A percentile compares a stretch with the other conserved stretches of the same genome.
phyloP scores from a whole-genome alignment of 2,329 filamentous ascomycete genomes.

The Moelleriella libera region DNA sequence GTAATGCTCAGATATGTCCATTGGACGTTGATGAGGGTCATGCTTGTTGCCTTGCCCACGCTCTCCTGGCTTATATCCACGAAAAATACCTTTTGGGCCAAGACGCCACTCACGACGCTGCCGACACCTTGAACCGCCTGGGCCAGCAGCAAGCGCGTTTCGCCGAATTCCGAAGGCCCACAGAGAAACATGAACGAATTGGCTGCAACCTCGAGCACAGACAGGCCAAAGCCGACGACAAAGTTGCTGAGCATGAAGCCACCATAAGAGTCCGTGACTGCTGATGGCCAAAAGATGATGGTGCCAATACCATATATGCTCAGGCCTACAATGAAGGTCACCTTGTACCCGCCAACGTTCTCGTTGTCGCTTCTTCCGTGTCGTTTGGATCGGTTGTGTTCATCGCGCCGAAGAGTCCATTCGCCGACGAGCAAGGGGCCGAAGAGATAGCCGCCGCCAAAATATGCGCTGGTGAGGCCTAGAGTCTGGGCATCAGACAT shows the following conservation, averaged over 20 bases:
- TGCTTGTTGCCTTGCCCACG: conserved; percentile 10
- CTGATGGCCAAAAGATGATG: conserved; percentile 78
- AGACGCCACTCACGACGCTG: conserved; percentile 55
- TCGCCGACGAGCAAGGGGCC: conserved; percentile 57
- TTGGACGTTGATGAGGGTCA: conserved; percentile 58
- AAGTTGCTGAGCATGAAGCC: conserved; percentile 65
- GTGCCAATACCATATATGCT: conserved; percentile 62
- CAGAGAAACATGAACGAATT: conserved; percentile 63
- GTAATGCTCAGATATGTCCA: conserved; percentile 80
- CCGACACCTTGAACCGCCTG: conserved; percentile 68
- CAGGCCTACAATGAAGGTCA: conserved; percentile 65
- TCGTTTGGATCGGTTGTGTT: conserved; percentile 35
- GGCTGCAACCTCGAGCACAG: conserved; percentile 65
- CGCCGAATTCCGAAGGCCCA: conserved; percentile 57
- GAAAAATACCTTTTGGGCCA: conserved; percentile 66
- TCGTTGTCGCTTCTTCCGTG: conserved; percentile 22
- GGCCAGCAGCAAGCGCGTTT: conserved; percentile 60
- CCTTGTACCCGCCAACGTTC: conserved; percentile 55
- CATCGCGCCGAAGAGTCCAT: conserved; percentile 55
- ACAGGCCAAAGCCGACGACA: conserved; percentile 64
- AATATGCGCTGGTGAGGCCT: conserved; percentile 57
- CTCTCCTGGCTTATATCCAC: conserved; percentile 30
- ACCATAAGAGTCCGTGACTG: conserved; percentile 57
- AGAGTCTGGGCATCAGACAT: conserved; percentile 50
- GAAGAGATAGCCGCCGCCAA: conserved; percentile 54